Conservation (phyloP, 2,329 filamentous ascomycete genomes). For the Keithomyces neogunnii region DNA sequence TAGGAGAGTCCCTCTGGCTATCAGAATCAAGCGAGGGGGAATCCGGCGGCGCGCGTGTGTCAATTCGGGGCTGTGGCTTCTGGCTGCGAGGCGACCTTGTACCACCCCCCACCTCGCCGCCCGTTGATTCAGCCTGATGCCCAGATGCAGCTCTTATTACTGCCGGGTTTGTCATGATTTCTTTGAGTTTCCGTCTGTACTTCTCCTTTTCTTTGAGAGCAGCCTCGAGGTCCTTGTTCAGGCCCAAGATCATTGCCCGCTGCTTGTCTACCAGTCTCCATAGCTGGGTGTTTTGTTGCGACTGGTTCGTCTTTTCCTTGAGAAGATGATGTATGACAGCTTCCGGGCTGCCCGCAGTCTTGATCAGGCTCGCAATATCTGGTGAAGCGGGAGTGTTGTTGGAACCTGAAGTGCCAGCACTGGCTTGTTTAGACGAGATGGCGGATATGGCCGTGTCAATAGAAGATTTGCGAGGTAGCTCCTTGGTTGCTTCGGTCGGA, state of each 20-base stretch:
- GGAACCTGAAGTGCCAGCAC: conserved; percentile 40
- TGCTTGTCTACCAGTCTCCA: conserved; percentile 98
- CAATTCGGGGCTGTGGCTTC: conserved; percentile 10
- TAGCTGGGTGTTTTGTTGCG: conserved; percentile 83
- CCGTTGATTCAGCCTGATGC: conserved; percentile 9
- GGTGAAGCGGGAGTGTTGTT: conserved; percentile 53
- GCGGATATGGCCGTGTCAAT: conserved; percentile 90
- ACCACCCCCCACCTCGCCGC: conserved; percentile 3
- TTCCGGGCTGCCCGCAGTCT: conserved; percentile 80
- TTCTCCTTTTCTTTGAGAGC: conserved; percentile 90
- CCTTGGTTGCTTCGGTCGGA: conserved; percentile 30
- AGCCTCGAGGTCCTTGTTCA: conserved; percentile 90
- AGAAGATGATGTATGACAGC: conserved; percentile 80
- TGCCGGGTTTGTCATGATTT: conserved; percentile 43
- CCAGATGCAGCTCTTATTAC: conserved; percentile 20
- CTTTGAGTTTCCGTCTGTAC: conserved; percentile 85
- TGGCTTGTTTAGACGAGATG: conserved; percentile 52
- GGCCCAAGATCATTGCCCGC: conserved; percentile 79
- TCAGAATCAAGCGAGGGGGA: conserved; percentile 31
- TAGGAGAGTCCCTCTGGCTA: conserved; percentile 46
- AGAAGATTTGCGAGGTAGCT: conserved; percentile 65
- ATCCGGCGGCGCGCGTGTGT: background rate
- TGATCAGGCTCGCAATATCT: conserved; percentile 72
- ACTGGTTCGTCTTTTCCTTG: conserved; percentile 83
- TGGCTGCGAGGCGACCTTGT: conserved; percentile 16